These are phyloP conservation scores for Neurospora crassa DNA, from an alignment of 2,329 filamentous ascomycete genomes.

Conservation along the genomic window DNA sequence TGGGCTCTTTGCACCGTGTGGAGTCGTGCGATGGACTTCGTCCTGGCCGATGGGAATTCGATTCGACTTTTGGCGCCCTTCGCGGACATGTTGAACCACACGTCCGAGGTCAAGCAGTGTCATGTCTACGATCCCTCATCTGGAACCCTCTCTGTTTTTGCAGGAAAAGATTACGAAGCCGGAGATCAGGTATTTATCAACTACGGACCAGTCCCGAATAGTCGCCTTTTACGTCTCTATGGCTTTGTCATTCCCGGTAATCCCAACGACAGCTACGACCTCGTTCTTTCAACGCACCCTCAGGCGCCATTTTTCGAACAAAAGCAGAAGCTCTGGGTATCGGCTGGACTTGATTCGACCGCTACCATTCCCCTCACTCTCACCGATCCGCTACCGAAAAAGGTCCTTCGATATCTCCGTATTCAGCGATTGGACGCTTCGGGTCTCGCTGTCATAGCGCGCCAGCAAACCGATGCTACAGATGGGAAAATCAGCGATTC, in stretches of 20 bases:
- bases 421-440: slow-evolving; percentile 25
- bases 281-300: slow-evolving; percentile 26
- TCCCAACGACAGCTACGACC: slow-evolving; percentile 27
- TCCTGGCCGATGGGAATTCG: slow-evolving; percentile 10
- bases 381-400: slow-evolving; percentile 24
- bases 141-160: slow-evolving; percentile 23
- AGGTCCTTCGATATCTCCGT: slow-evolving; percentile 26
- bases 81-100: slow-evolving; percentile 29
- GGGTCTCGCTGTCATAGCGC: slow-evolving; percentile 19
- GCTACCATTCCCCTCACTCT: slow-evolving; percentile 25
- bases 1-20: slow-evolving; percentile 23
- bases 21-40: slow-evolving; percentile 27
- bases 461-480: slow-evolving; percentile 16
- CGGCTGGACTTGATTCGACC: slow-evolving; percentile 23
- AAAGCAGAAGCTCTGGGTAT: slow-evolving; percentile 26
- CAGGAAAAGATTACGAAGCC: slow-evolving; percentile 20
- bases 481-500: slow-evolving; percentile 21
- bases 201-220: slow-evolving; percentile 25
- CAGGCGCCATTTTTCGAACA: slow-evolving; percentile 24
- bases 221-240: slow-evolving; percentile 27
- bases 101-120: slow-evolving; percentile 24
- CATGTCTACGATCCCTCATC: slow-evolving; percentile 25
- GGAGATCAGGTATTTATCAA: slow-evolving; percentile 28
- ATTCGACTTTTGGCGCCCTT: slow-evolving; percentile 22
- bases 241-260: slow-evolving; percentile 27